Conservation (phyloP, 2,329 filamentous ascomycete genomes). For the Ophiostoma pallidulum region DNA sequence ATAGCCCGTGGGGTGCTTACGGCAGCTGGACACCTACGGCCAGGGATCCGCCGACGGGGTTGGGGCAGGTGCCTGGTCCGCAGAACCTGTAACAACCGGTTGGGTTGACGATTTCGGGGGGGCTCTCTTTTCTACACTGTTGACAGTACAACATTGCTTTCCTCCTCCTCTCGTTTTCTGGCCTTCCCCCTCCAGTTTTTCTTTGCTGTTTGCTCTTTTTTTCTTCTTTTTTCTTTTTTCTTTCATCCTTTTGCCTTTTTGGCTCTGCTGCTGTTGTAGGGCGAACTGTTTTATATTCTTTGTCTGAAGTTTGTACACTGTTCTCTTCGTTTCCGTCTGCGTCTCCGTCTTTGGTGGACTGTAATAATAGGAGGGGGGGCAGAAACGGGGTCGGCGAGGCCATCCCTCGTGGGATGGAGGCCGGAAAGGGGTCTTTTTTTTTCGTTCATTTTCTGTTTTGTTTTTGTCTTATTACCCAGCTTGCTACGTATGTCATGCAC, state of each 20-base stretch:
- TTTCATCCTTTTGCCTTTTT: background rate
- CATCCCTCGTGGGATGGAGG: too few relatives aligned
- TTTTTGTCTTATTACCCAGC: background rate
- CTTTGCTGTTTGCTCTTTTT: background rate
- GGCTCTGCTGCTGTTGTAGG: too few relatives aligned
- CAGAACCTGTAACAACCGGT: background rate
- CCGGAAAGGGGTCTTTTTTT: background rate
- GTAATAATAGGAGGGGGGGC: too few relatives aligned
- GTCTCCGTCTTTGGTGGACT: too few relatives aligned
- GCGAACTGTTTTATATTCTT: background rate
- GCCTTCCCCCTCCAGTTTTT: background rate
- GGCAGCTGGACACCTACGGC: background rate
- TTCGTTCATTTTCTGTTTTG: background rate
- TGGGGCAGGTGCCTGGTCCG: background rate
- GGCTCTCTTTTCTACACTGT: background rate
- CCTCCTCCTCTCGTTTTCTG: too few relatives aligned
- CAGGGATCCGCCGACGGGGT: background rate
- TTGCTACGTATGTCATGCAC: background rate
- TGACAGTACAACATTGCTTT: too few relatives aligned
- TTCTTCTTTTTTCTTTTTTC: background rate
- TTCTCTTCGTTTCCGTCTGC: too few relatives aligned
- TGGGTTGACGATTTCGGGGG: background rate
- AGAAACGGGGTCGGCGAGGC: background rate
- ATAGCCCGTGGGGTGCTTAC: constrained; percentile 6
- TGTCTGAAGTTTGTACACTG: too few relatives aligned